These are phyloP conservation scores for Irpex sp. DNA, from an alignment of 1,284 basidiomycete genomes.

Conservation along the genomic window DNA sequence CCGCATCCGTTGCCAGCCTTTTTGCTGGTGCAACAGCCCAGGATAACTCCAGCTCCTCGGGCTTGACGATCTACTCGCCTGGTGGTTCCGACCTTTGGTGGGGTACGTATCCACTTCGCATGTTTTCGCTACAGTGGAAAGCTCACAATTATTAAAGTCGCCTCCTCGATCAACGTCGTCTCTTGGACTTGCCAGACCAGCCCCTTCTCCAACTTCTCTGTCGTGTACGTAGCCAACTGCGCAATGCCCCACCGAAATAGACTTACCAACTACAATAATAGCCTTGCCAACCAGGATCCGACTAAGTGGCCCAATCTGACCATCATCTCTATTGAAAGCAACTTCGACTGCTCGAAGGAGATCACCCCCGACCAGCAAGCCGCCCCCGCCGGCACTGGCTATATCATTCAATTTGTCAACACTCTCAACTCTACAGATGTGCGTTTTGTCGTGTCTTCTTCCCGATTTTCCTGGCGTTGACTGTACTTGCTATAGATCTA, in stretches of 20 bases:
- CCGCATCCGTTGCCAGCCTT: conserved; percentile 20
- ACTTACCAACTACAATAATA: conserved; percentile 13
- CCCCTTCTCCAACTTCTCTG: conserved; percentile 33
- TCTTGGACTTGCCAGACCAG: conserved; percentile 34
- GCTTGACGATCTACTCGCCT: conserved; percentile 31
- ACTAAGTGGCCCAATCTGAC: conserved; percentile 31
- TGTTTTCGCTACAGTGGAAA: not conserved
- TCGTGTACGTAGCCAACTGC: conserved; percentile 33
- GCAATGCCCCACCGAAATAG: not conserved
- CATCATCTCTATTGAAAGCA: conserved; percentile 47
- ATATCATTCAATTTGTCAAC: conserved; percentile 56
- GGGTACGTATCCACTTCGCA: conserved; percentile 32
- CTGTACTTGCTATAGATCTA: conserved; percentile 43
- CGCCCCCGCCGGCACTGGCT: conserved; percentile 44
- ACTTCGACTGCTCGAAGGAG: conserved; percentile 57
- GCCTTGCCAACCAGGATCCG: conserved; percentile 37
- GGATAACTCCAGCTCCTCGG: conserved; percentile 21
- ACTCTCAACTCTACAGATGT: conserved; percentile 55
- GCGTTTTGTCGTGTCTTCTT: conserved; percentile 6
- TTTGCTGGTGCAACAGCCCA: conserved; percentile 31
- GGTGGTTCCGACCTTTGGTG: conserved; percentile 41
- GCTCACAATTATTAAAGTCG: conserved; percentile 14
- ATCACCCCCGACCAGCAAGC: conserved; percentile 46
- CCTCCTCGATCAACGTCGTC: conserved; percentile 34
- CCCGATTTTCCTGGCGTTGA: conserved; percentile 4